Conservation (phyloP, 345 rosid genomes). For the Linum lewisii region DNA sequence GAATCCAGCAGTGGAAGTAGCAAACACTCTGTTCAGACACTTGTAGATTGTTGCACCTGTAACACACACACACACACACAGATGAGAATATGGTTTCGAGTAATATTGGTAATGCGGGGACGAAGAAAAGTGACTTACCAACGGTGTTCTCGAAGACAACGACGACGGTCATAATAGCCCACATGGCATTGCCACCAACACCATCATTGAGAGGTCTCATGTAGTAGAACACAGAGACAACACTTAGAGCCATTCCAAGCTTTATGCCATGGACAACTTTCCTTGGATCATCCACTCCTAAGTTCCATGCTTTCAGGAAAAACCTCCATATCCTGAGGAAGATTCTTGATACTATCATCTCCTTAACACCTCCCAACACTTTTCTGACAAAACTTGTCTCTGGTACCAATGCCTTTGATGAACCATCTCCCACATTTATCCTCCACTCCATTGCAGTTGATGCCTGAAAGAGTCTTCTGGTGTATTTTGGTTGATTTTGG, state of each 20-base stretch:
- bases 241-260: constrained; percentile 32
- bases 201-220: constrained; percentile 38
- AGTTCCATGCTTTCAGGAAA: constrained; percentile 23
- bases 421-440: constrained; percentile 31
- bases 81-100: not conserved
- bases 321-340: constrained; percentile 20
- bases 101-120: too few relatives aligned
- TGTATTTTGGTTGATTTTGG: not conserved
- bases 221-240: constrained; percentile 33
- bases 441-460: constrained; percentile 33
- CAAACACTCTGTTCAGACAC: constrained; percentile 54
- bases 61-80: constrained; percentile 1
- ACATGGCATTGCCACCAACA: constrained; percentile 43
- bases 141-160: constrained; percentile 37
- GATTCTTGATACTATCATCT: constrained; percentile 9
- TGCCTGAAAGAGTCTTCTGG: constrained; percentile 6
- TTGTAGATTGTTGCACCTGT: constrained; percentile 62
- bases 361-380: constrained; percentile 21
- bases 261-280: constrained; percentile 38
- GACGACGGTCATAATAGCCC: constrained; percentile 51
- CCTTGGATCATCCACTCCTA: constrained; percentile 31
- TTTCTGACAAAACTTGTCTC: constrained; percentile 12
- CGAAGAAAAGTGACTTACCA: constrained; percentile 23
- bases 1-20: constrained; percentile 55
- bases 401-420: constrained; percentile 29